These are phyloP conservation scores for Boletellus ananas DNA, from an alignment of 768 basidiomycete species.

Conservation along the genomic window DNA sequence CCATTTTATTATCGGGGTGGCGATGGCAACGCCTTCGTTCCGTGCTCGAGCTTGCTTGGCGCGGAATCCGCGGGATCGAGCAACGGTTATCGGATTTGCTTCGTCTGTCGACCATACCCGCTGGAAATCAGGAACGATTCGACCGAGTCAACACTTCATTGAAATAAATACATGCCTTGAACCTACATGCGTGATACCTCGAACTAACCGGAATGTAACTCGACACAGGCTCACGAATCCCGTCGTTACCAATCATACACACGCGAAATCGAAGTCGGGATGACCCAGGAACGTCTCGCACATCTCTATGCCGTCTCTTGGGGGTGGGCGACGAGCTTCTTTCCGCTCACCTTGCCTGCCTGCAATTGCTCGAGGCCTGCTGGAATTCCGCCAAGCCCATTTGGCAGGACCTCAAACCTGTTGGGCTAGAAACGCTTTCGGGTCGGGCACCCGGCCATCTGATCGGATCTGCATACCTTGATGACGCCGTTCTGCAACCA, in stretches of 20 bases:
- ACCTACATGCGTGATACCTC: background rate
- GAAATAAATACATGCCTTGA: constrained; percentile 2
- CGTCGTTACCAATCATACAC: constrained; percentile 19
- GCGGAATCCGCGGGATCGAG: background rate
- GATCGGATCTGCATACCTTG: constrained; percentile 13
- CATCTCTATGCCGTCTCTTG: constrained; percentile 31
- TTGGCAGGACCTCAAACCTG: constrained; percentile 38
- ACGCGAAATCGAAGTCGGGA: background rate
- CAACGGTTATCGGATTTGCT: background rate
- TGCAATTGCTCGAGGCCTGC: constrained; percentile 36
- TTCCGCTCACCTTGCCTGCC: constrained; percentile 38
- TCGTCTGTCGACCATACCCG: background rate
- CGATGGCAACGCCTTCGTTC: background rate
- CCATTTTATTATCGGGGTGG: background rate
- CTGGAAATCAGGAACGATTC: background rate
- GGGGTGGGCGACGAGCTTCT: constrained; percentile 42
- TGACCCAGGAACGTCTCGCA: background rate
- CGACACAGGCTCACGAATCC: background rate
- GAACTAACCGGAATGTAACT: background rate
- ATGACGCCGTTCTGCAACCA: constrained; percentile 27
- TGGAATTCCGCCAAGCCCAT: constrained; percentile 37
- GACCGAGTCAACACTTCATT: background rate
- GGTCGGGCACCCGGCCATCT: background rate
- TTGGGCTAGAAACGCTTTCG: constrained; percentile 31
- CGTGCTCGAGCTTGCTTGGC: background rate